These are phyloP conservation scores for Vickermania ingenoplastis DNA, from an alignment of 208 protist genomes.

Conservation along the genomic window DNA sequence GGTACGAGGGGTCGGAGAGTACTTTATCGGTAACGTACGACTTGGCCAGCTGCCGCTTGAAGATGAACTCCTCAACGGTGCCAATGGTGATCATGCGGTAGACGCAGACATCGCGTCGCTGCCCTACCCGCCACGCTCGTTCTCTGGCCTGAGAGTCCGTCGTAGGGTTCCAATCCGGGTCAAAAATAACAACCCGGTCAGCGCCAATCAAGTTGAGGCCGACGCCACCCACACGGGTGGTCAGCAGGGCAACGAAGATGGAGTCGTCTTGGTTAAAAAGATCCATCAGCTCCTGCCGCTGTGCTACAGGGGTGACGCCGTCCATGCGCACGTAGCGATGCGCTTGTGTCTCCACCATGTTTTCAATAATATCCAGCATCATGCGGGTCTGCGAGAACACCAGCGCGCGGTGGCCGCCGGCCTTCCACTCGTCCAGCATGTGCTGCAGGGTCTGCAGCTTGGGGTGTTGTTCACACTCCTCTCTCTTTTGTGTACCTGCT, in stretches of 20 bases:
- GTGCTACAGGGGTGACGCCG: constrained; percentile 93
- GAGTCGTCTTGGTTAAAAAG: constrained; percentile 89
- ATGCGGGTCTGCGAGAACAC: constrained; percentile 96
- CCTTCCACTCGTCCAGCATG: constrained; percentile 90
- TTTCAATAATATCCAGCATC: constrained; percentile 98
- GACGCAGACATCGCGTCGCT: constrained; percentile 91
- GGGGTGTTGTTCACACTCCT: too few relatives aligned
- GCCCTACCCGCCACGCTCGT: constrained; percentile 96
- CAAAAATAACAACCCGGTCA: constrained; percentile 97
- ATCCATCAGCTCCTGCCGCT: constrained; percentile 91
- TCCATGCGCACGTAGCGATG: constrained; percentile 94
- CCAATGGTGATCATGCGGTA: constrained; percentile 95
- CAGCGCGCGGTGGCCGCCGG: constrained; percentile 88
- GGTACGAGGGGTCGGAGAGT: constrained; percentile 91
- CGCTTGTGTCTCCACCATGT: constrained; percentile 60
- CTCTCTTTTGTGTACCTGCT: too few relatives aligned
- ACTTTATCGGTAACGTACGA: constrained; percentile 94
- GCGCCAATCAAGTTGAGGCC: constrained; percentile 98
- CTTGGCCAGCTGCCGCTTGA: constrained; percentile 94
- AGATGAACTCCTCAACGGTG: constrained; percentile 99
- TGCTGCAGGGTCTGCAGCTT: constrained; percentile 88
- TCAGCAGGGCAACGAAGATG: constrained; percentile 95
- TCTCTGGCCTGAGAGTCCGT: constrained; percentile 86
- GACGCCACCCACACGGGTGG: constrained; percentile 95
- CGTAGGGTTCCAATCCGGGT: constrained; percentile 97